A percentile compares a stretch with the other conserved stretches of the same genome.
Evolutionary conservation across 1,284 basidiomycete species (phyloP).

Genomic region (Rhodotorula sp.): DNA sequence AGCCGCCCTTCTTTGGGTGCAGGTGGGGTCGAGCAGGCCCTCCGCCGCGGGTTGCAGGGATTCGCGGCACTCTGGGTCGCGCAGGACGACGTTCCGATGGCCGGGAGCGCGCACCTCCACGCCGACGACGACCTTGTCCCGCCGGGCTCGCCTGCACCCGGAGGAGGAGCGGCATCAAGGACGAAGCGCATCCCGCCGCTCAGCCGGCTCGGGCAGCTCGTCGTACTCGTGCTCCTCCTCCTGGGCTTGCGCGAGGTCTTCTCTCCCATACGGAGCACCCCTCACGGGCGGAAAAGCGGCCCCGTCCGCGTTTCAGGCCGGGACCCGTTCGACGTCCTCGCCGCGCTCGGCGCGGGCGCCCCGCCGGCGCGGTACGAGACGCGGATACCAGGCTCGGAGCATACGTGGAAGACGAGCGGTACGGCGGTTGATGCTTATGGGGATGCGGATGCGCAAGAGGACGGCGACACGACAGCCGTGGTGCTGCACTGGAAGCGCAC

Average conservation of each 20-base stretch:
- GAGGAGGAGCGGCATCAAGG: not conserved
- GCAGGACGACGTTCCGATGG: not conserved
- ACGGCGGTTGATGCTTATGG: not conserved
- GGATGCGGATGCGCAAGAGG: conserved; percentile 1
- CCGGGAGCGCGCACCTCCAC: not conserved
- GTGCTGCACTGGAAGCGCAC: conserved; percentile 46
- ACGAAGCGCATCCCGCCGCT: not conserved
- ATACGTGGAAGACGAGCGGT: conserved; percentile 1
- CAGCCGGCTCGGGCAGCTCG: conserved; percentile 1
- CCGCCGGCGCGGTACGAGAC: not conserved
- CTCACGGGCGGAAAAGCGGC: not conserved
- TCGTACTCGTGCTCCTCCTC: conserved; percentile 15
- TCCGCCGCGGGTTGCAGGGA: not conserved
- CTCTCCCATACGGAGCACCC: not conserved
- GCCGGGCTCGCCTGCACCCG: not conserved
- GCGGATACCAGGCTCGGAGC: conserved; percentile 1
- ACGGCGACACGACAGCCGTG: conserved; percentile 40
- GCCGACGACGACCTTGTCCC: conserved; percentile 1
- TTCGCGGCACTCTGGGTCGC: conserved; percentile 11
- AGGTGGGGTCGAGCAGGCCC: not conserved
- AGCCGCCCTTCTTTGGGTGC: too few species aligned
- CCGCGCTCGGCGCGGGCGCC: not conserved
- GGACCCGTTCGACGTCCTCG: conserved; percentile 19
- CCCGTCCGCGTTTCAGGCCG: not conserved
- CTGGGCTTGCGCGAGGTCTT: conserved; percentile 22